These are phyloP conservation scores for Chaetomium tenue DNA, from an alignment of 495 filamentous ascomycete genomes.

Conservation along the genomic window DNA sequence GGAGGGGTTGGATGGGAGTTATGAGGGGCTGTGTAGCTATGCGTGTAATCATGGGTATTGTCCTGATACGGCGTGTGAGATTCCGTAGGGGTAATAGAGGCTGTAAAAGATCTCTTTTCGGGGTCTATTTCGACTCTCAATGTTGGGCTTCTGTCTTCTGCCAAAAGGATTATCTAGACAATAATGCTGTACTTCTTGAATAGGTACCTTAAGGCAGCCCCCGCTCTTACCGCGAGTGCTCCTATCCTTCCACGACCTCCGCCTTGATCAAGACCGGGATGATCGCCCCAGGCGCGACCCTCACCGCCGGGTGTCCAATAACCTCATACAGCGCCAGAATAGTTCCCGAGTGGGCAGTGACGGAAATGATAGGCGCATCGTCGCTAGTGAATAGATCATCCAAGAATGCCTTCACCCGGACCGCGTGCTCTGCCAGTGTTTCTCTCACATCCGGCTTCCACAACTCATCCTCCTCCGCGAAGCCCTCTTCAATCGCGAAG, in stretches of 20 bases:
- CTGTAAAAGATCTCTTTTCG: too few relatives aligned
- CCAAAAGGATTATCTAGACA: too few relatives aligned
- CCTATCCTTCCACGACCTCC: background rate
- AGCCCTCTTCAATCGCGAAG: background rate
- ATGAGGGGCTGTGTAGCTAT: too few relatives aligned
- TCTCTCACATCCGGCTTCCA: background rate
- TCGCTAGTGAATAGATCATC: constrained; percentile 1
- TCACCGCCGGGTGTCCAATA: background rate
- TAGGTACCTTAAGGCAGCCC: too few relatives aligned
- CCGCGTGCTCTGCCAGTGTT: background rate
- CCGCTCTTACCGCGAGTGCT: too few relatives aligned
- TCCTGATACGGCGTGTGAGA: too few relatives aligned
- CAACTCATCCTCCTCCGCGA: constrained; percentile 2
- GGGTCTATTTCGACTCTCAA: too few relatives aligned
- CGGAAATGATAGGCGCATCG: background rate
- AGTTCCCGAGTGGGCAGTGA: constrained; percentile 8
- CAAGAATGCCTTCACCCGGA: background rate
- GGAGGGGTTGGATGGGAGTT: too few relatives aligned
- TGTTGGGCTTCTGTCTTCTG: too few relatives aligned
- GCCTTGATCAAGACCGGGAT: constrained; percentile 5
- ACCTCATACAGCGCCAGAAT: background rate
- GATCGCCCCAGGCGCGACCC: constrained; percentile 6
- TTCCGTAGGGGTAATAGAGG: too few relatives aligned
- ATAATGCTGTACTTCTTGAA: too few relatives aligned
- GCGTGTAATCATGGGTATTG: too few relatives aligned